Evolutionary conservation across 257 asterid species (phyloP), one percentile per base, ranked within the genome.

Genomic region (Pogostemon cablin): DNA sequence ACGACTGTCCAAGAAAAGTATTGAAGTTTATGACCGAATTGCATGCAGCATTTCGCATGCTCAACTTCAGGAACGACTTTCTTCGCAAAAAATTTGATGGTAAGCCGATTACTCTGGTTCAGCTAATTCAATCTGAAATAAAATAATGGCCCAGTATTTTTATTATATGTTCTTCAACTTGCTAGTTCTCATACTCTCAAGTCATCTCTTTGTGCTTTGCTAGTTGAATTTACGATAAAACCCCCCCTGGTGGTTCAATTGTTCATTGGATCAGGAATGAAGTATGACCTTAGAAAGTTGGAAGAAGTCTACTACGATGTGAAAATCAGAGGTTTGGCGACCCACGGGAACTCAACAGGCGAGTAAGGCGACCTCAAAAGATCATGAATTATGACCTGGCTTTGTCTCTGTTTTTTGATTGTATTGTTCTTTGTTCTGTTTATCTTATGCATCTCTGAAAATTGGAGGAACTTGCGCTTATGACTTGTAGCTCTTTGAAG

Each of bases 51-150:
- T 95, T 95, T 66, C 96, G 99, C 71, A 89, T 95, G 97, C 99
- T 95, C 71, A 95, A 95, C 86, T 96, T 95, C 65, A 84, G 99
- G 39, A 95, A 95, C 64, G 99, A 95, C 83, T 89, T 95, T 74
- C 77, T 95, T 76, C 98, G 98, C 76, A 95, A 91, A 75, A 95
- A 95, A 75, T 95, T 95, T 78, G 99, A 95, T 59, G 96, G 99
- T 91, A 82, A 74, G 87, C 48, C 54, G 15, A 54, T 44, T 6
- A 37, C 44, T n/a, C 48, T 42, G n/a, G 41, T 38, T 6, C 59
- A 25, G 11, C 40, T 34, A 7, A 60, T 44, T 6, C 65, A 46
- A 39, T 34, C 57, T 48, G n/a, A 39, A 42, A 17, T 25, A 60
- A 25, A 32, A 4, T 20, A 35, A 42, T 9, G 54, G 9, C 32